Percentiles rank a stretch among this genome's conserved stretches.
Evolutionary conservation across 306 rosid genomes (phyloP).

Genomic region (Clitoria ternatea): DNA sequence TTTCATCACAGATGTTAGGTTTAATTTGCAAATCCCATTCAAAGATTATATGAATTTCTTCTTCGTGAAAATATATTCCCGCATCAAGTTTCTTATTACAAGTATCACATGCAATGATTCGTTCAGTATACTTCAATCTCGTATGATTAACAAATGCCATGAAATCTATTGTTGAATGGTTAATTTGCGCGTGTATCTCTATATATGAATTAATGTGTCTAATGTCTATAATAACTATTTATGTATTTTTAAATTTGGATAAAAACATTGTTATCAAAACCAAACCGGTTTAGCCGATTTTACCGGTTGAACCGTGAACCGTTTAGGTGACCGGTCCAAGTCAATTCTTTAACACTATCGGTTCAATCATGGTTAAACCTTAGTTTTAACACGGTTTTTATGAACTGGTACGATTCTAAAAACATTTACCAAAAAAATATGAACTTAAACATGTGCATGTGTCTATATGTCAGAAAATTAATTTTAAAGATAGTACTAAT

Average conservation of each 20-base stretch:
- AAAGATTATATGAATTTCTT: neutral
- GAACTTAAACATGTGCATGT: too few species aligned
- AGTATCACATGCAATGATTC: slow-evolving; percentile 25
- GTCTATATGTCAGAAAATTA: too few species aligned
- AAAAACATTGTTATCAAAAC: too few species aligned
- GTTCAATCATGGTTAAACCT: too few species aligned
- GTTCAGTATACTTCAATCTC: neutral
- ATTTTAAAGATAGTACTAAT: too few species aligned
- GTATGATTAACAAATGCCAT: neutral
- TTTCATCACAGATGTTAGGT: neutral
- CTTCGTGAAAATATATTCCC: neutral
- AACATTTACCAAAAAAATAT: too few species aligned
- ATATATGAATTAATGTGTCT: neutral
- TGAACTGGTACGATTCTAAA: too few species aligned
- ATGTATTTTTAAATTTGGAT: neutral
- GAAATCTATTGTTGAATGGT: neutral
- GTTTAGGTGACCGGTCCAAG: too few species aligned
- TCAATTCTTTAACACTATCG: too few species aligned
- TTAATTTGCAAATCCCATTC: slow-evolving; percentile 7
- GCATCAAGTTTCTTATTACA: neutral
- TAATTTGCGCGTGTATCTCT: neutral
- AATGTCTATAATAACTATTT: neutral
- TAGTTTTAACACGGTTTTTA: too few species aligned
- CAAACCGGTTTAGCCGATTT: too few species aligned
- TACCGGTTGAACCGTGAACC: too few species aligned